phyloP scores from a whole-genome alignment of 1,139 yeast genomes.

The Diutina ranongensis region DNA sequence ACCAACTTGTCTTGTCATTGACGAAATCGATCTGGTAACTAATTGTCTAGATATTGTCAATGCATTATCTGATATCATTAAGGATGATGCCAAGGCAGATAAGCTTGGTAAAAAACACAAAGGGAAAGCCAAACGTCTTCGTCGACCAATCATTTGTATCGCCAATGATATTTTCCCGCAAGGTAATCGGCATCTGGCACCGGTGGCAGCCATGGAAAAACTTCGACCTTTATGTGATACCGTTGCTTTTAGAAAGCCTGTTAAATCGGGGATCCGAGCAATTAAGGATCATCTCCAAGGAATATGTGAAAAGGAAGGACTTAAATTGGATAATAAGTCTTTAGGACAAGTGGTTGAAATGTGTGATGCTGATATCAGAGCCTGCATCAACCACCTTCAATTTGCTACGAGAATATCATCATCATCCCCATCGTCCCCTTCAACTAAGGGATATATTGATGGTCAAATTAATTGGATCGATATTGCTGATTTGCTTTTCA shows the following conservation, averaged over 20 bases:
- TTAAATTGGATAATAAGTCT: conserved; percentile 23
- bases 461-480: conserved; percentile 49
- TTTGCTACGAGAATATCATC: conserved; percentile 32
- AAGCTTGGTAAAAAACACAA: conserved; percentile 15
- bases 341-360: conserved; percentile 48
- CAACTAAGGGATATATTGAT: conserved; percentile 30
- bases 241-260: conserved; percentile 51
- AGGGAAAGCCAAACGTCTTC: conserved; percentile 20
- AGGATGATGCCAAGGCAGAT: conserved; percentile 43
- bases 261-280: conserved; percentile 14
- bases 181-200: conserved; percentile 18
- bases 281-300: conserved; percentile 29
- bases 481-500: conserved; percentile 42
- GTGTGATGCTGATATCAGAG: conserved; percentile 78
- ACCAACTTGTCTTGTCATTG: conserved; percentile 76
- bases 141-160: conserved; percentile 80
- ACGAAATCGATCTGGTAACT: conserved; percentile 85
- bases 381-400: conserved; percentile 76
- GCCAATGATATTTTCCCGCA: conserved; percentile 77
- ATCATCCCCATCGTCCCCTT: conserved; percentile 7
- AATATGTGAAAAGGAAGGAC: conserved; percentile 21
- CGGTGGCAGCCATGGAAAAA: conserved; percentile 45
- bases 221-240: conserved; percentile 66
- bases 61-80: conserved; percentile 48
- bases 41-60: conserved; percentile 67